These are phyloP conservation scores for Vigna angularis DNA, from an alignment of 306 rosid genomes.

Conservation along the genomic window DNA sequence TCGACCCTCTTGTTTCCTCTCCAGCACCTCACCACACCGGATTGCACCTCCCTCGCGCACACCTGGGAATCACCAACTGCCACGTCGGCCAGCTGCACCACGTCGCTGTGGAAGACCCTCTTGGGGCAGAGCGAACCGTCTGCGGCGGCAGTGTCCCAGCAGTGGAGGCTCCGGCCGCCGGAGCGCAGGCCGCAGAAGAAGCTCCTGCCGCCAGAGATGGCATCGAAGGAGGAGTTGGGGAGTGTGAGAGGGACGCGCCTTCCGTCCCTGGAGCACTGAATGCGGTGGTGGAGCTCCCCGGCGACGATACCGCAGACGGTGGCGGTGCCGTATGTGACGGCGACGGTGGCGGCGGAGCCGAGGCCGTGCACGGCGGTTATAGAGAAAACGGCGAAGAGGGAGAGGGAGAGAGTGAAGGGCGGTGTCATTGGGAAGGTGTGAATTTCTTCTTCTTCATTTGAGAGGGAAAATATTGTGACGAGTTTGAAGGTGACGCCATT, in stretches of 20 bases:
- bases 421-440: constrained; percentile 41
- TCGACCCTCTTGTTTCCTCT: constrained; percentile 41
- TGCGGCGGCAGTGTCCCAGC: constrained; percentile 48
- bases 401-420: constrained; percentile 15
- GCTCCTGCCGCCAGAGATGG: constrained; percentile 58
- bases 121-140: background rate
- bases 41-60: constrained; percentile 54
- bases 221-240: constrained; percentile 45
- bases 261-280: constrained; percentile 45
- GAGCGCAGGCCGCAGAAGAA: constrained; percentile 60
- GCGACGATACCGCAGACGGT: constrained; percentile 54
- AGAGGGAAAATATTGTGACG: constrained; percentile 25
- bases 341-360: constrained; percentile 50
- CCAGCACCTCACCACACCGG: constrained; percentile 57
- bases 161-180: constrained; percentile 49
- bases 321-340: constrained; percentile 48
- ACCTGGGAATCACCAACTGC: constrained; percentile 57
- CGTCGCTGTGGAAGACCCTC: constrained; percentile 42
- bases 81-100: constrained; percentile 47
- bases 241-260: constrained; percentile 21
- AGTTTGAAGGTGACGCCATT: background rate
- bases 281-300: constrained; percentile 37
- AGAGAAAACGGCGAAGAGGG: constrained; percentile 14
- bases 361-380: constrained; percentile 42
- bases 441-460: constrained; percentile 49